Conservation (phyloP, 805 yeast genomes). For the Hanseniaspora meyeri region DNA sequence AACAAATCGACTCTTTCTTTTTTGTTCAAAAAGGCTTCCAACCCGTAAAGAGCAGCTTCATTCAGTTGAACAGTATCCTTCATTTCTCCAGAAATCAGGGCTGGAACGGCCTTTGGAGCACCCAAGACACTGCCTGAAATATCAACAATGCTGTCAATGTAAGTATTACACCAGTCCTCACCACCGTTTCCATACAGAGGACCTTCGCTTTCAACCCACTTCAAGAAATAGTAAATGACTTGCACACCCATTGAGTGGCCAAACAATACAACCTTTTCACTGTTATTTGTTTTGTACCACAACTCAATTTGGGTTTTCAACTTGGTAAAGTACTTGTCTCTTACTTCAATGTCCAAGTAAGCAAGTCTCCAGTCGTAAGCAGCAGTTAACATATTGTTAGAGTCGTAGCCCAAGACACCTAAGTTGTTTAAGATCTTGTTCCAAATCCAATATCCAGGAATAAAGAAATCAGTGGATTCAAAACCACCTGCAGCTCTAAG, state of each 20-base stretch:
- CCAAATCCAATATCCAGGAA: slow-evolving; percentile 99
- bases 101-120: slow-evolving; percentile 87
- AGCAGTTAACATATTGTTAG: slow-evolving; percentile 80
- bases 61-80: slow-evolving; percentile 91
- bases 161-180: slow-evolving; percentile 67
- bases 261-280: slow-evolving; percentile 58
- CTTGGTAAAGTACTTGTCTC: slow-evolving; percentile 77
- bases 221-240: slow-evolving; percentile 71
- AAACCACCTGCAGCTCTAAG: slow-evolving; percentile 90
- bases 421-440: slow-evolving; percentile 86
- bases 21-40: slow-evolving; percentile 85
- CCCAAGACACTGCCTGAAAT: slow-evolving; percentile 86
- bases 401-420: slow-evolving; percentile 88
- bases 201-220: slow-evolving; percentile 94
- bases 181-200: slow-evolving; percentile 84
- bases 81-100: slow-evolving; percentile 94
- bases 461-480: slow-evolving; percentile 91
- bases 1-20: slow-evolving; percentile 78
- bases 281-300: slow-evolving; percentile 33
- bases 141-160: slow-evolving; percentile 71
- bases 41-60: slow-evolving; percentile 82
- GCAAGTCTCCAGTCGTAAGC: slow-evolving; percentile 94
- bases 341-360: slow-evolving; percentile 70
- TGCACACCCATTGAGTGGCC: slow-evolving; percentile 98
- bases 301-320: slow-evolving; percentile 64